Evolutionary conservation across 805 yeast genomes (phyloP), one percentile per base, ranked within the genome.

Genomic region (Candida silvicultrix): DNA sequence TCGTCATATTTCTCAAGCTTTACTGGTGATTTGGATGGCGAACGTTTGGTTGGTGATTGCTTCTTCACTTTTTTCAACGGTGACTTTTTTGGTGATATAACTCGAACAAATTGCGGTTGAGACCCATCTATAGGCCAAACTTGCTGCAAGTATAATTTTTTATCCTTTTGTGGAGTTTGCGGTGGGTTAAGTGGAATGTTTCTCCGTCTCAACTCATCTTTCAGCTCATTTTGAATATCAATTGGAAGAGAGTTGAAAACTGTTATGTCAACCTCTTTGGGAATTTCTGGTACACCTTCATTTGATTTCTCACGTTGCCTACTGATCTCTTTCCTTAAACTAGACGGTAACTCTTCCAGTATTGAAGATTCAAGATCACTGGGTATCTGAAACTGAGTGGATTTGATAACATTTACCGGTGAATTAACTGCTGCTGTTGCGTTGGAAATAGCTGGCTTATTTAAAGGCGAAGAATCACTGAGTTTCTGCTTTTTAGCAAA

Each of bases 221-320:
- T 69, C 1, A 89, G 57, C 54, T 89, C 97, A 1, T 63, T 52
- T 52, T 80, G 80, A 5, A 89, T 78, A 21, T 81, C 84, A 2
- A 34, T 9, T 43, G 97, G 97, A 9, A 89, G 63, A 41, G 73
- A 76, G 12, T 74, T 68, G 55, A 87, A 77, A 2, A 85, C 86
- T 2, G 74, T 77, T 74, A 80, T 70, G 55, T 88, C 89, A 32
- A 83, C 70, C n/a, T 75, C 54, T 38, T 55, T 55, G 7, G 64
- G 65, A 23, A 59, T 48, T 3, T 45, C 47, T 16, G 49, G 34
- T 16, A 56, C 46, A 35, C 60, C 45, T 53, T 50, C 52, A 45
- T 44, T 4, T 48, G 54, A 45, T 37, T 40, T 49, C 18, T 45
- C 45, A 37, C 50, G 49, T 34, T 45, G 61, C 20, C 22, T 43